Conservation (phyloP, 768 basidiomycete species). For the Termitomyces titanicus region DNA sequence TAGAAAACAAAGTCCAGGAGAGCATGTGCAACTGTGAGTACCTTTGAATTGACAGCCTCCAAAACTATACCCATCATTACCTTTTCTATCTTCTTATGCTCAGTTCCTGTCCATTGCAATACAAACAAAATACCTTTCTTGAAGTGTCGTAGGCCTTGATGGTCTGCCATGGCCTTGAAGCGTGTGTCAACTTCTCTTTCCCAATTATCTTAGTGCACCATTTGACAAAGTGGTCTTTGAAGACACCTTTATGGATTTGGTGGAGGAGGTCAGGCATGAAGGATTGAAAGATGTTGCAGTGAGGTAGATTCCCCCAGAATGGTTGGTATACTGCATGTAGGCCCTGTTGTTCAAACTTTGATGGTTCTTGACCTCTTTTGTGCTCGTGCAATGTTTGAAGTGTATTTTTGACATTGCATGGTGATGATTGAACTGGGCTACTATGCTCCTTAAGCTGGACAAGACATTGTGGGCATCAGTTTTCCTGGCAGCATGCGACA, state of each 20-base stretch:
- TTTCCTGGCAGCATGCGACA: slow-evolving; percentile 20
- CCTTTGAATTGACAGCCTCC: slow-evolving; percentile 15
- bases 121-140: slow-evolving; percentile 4
- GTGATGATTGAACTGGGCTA: background rate
- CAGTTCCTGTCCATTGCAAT: slow-evolving; percentile 1
- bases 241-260: slow-evolving; percentile 46
- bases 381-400: background rate
- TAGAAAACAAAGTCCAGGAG: slow-evolving; percentile 24
- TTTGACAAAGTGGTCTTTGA: slow-evolving; percentile 38
- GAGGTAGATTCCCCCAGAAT: slow-evolving; percentile 38
- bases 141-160: slow-evolving; percentile 10
- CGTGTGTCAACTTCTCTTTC: slow-evolving; percentile 18
- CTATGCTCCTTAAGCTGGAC: slow-evolving; percentile 12
- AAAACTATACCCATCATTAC: slow-evolving; percentile 23
- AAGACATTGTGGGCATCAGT: slow-evolving; percentile 24
- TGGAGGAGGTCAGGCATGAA: slow-evolving; percentile 45
- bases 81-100: slow-evolving; percentile 12
- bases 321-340: slow-evolving; percentile 20
- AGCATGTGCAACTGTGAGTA: slow-evolving; percentile 19
- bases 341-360: slow-evolving; percentile 11
- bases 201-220: slow-evolving; percentile 18
- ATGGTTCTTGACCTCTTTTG: background rate
- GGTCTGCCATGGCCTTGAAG: slow-evolving; percentile 26
- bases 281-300: slow-evolving; percentile 34
- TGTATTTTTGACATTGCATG: background rate